phyloP scores from a whole-genome alignment of 2,329 filamentous ascomycete species.

The Aureobasidium namibiae region DNA sequence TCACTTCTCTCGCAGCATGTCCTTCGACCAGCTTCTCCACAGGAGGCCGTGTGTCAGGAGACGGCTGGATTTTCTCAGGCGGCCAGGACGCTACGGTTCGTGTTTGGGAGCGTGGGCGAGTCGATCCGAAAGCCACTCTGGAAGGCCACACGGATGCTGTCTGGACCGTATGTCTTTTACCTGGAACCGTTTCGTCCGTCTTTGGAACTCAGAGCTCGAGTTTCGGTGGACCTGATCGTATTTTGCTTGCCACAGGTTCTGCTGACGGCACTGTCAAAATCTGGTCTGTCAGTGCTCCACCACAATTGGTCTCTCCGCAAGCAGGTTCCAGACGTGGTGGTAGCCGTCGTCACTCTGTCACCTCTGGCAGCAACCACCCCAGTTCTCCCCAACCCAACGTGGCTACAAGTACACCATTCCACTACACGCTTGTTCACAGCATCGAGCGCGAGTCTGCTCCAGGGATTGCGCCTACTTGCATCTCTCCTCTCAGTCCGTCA shows the following conservation, averaged over 20 bases:
- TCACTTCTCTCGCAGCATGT: conserved; percentile 80
- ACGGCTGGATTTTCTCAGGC: conserved; percentile 98
- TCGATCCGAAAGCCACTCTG: conserved; percentile 90
- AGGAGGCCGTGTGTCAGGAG: conserved; percentile 76
- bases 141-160: conserved; percentile 94
- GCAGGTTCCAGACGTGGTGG: conserved; percentile 64
- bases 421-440: conserved; percentile 79
- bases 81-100: conserved; percentile 88
- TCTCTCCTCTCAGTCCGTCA: conserved; percentile 72
- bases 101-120: conserved; percentile 89
- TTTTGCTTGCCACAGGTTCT: conserved; percentile 82
- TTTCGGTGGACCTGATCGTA: conserved; percentile 74
- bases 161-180: conserved; percentile 89
- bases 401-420: conserved; percentile 77
- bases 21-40: conserved; percentile 84
- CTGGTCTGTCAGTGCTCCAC: conserved; percentile 89
- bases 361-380: conserved; percentile 85
- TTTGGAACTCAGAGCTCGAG: conserved; percentile 60
- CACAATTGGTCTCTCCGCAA: conserved; percentile 74
- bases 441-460: conserved; percentile 52
- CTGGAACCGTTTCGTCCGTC: conserved; percentile 68
- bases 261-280: conserved; percentile 88
- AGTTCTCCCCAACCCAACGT: conserved; percentile 83
- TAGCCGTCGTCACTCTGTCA: conserved; percentile 84
- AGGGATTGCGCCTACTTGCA: conserved; percentile 73